A percentile compares a stretch with the other conserved stretches of the same genome.
phyloP scores from a whole-genome alignment of 2,329 filamentous ascomycete genomes.

The Botrytis tulipae region DNA sequence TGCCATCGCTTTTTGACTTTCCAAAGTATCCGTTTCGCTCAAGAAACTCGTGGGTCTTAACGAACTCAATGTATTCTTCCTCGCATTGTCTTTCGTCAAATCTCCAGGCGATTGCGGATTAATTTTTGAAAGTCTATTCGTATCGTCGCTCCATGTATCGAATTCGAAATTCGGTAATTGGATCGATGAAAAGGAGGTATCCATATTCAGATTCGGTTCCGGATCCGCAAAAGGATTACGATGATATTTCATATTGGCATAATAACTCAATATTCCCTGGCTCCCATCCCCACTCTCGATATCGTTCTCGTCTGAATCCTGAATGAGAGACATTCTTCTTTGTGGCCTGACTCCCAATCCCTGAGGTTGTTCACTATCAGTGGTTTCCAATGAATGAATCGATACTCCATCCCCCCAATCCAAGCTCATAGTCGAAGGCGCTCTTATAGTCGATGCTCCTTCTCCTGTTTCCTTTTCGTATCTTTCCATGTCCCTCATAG shows the following conservation, averaged over 20 bases:
- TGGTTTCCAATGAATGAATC: slow-evolving; percentile 38
- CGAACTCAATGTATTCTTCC: neutral
- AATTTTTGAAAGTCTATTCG: neutral
- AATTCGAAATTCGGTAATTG: neutral
- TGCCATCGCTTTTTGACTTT: neutral
- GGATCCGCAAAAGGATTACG: slow-evolving; percentile 4
- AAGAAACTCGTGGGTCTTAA: slow-evolving; percentile 32
- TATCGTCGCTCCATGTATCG: neutral
- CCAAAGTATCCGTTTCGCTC: slow-evolving; percentile 20
- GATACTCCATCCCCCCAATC: slow-evolving; percentile 4
- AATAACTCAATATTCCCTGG: neutral
- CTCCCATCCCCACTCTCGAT: neutral
- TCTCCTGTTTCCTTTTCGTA: neutral
- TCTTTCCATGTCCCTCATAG: neutral
- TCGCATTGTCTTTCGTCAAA: neutral
- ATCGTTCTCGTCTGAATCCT: neutral
- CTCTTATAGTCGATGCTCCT: neutral
- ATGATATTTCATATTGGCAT: neutral
- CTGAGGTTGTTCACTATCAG: slow-evolving; percentile 1
- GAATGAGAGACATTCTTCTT: neutral
- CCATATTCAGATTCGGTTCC: neutral
- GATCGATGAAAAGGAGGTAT: neutral
- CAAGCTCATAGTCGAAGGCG: neutral
- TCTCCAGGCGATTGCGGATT: neutral
- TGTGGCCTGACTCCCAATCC: neutral